phyloP scores from a whole-genome alignment of 2,329 filamentous ascomycete species.

The Parascedosporium putredinis region DNA sequence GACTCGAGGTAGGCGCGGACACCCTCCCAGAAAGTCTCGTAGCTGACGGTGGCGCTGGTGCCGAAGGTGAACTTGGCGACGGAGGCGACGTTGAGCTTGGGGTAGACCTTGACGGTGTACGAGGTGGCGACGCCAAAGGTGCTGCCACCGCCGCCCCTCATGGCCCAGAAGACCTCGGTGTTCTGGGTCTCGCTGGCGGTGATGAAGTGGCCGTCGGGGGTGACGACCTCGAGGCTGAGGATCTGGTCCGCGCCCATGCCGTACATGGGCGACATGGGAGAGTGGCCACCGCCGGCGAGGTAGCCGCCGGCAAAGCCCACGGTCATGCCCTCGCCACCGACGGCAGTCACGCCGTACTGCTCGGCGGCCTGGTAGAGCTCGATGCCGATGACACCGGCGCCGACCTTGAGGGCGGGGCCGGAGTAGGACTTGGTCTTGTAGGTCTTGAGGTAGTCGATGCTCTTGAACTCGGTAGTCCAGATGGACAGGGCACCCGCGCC shows the following conservation, averaged over 20 bases:
- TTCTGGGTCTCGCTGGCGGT: conserved; percentile 29
- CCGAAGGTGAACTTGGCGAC: conserved; percentile 30
- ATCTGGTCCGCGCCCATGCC: conserved; percentile 43
- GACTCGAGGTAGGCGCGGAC: conserved; percentile 30
- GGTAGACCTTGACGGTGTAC: conserved; percentile 41
- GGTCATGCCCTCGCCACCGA: conserved; percentile 42
- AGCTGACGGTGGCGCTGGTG: conserved; percentile 17
- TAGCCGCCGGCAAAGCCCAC: conserved; percentile 53
- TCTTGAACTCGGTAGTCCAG: conserved; percentile 29
- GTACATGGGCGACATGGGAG: conserved; percentile 38
- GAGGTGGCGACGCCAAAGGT: conserved; percentile 47
- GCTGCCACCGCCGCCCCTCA: conserved; percentile 39
- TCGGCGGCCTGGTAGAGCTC: conserved; percentile 42
- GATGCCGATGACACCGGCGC: conserved; percentile 40
- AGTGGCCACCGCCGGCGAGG: conserved; percentile 50
- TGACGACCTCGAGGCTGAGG: conserved; percentile 36
- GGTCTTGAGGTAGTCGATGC: conserved; percentile 15
- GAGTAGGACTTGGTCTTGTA: conserved; percentile 20
- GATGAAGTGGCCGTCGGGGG: conserved; percentile 32
- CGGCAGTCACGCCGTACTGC: conserved; percentile 32
- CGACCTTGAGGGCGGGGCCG: conserved; percentile 42
- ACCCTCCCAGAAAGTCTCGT: conserved; percentile 36
- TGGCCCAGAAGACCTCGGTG: conserved; percentile 38
- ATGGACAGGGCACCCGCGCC: conserved; percentile 25
- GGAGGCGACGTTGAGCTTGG: conserved; percentile 29